Percentiles rank a stretch among this genome's conserved stretches.
Conservation (phyloP, 2,329 filamentous ascomycete species). For the Colletotrichum scovillei region DNA sequence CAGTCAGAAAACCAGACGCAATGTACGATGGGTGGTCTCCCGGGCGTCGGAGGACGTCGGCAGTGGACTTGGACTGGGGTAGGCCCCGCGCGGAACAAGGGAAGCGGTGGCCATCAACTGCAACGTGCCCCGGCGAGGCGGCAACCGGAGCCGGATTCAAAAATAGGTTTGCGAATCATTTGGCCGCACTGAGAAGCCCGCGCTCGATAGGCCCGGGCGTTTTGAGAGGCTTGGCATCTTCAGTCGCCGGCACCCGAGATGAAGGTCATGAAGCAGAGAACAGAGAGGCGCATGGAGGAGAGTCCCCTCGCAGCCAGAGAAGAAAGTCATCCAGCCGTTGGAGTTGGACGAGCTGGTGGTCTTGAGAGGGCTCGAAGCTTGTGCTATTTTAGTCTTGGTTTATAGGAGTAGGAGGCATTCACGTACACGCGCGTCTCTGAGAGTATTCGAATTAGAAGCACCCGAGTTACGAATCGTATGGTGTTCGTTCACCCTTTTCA, state of each 20-base stretch:
- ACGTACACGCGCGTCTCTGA: not conserved
- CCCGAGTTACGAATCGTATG: not conserved
- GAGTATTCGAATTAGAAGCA: not conserved
- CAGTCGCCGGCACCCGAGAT: not conserved
- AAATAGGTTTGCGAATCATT: not conserved
- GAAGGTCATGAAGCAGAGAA: conserved; percentile 2
- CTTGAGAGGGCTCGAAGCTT: not conserved
- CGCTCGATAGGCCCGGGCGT: conserved; percentile 25
- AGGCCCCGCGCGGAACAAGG: not conserved
- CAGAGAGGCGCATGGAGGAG: not conserved
- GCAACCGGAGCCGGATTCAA: not conserved
- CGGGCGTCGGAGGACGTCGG: conserved; percentile 2
- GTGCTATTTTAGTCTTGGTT: not conserved
- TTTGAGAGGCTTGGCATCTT: conserved; percentile 6
- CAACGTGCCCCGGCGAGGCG: conserved; percentile 25
- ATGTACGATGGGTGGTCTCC: conserved; percentile 9
- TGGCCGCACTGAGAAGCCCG: conserved; percentile 18
- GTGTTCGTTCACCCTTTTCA: not conserved
- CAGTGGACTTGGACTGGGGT: not conserved
- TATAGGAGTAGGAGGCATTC: not conserved
- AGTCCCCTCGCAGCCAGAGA: conserved; percentile 2
- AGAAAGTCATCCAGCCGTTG: conserved; percentile 17
- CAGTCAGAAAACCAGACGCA: conserved; percentile 3
- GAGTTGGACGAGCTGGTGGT: conserved; percentile 33
- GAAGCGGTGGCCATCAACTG: conserved; percentile 18